Evolutionary conservation across 2,329 filamentous ascomycete genomes (phyloP).

Genomic region (Penicillium sp.): DNA sequence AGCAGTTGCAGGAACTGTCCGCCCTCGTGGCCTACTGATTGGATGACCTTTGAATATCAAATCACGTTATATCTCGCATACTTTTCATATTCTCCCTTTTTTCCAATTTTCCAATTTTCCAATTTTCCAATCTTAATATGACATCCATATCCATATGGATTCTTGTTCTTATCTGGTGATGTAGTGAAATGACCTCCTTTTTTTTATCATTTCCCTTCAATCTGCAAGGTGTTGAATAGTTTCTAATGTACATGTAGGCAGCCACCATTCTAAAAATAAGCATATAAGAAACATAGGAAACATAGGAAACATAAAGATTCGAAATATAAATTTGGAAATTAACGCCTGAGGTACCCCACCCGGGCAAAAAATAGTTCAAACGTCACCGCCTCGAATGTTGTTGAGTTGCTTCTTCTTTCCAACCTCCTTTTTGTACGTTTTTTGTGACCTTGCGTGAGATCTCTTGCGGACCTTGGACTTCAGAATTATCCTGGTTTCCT

Average conservation of each 20-base stretch:
- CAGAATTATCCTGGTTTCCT: background rate
- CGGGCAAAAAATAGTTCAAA: constrained; percentile 12
- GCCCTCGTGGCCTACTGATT: constrained; percentile 25
- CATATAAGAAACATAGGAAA: background rate
- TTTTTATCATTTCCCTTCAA: too few relatives aligned
- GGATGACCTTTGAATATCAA: background rate
- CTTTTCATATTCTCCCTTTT: too few relatives aligned
- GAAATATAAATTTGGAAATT: background rate
- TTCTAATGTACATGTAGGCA: background rate
- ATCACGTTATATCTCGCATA: background rate
- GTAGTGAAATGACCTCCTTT: background rate
- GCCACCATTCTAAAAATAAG: background rate
- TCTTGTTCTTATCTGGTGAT: background rate
- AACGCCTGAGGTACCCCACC: background rate
- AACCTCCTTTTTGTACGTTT: background rate
- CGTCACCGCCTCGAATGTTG: constrained; percentile 11
- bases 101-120: too few relatives aligned
- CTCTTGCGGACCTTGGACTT: background rate
- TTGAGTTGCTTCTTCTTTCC: background rate
- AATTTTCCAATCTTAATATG: too few relatives aligned
- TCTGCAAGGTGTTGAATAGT: background rate
- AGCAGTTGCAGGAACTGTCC: constrained; percentile 49
- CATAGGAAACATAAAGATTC: too few relatives aligned
- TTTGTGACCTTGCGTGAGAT: background rate
- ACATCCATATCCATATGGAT: too few relatives aligned